Percentiles rank a stretch among this genome's conserved stretches.
Evolutionary conservation across 1,284 basidiomycete genomes (phyloP).

Genomic region (Tilletia indica): DNA sequence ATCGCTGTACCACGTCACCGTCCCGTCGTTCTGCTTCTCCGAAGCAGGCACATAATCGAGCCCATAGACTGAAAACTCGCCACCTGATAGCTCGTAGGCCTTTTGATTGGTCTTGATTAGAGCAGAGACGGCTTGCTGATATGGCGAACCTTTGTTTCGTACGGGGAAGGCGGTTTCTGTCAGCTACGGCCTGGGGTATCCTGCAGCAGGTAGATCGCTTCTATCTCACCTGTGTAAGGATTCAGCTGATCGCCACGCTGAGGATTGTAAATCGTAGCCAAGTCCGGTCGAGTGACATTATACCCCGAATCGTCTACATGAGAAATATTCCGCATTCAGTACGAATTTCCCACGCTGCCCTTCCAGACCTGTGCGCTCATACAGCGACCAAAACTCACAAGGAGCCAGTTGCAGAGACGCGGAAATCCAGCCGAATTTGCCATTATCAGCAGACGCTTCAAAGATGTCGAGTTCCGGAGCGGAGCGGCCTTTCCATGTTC

Average conservation of each 20-base stretch:
- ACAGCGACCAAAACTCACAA: conserved; percentile 29
- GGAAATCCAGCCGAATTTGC: conserved; percentile 63
- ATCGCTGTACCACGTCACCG: conserved; percentile 41
- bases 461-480: conserved; percentile 70
- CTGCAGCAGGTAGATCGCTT: background rate
- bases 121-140: conserved; percentile 52
- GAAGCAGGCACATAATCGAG: conserved; percentile 21
- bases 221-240: conserved; percentile 30
- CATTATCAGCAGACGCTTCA: conserved; percentile 61
- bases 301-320: conserved; percentile 57
- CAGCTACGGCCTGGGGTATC: background rate
- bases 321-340: too few relatives aligned
- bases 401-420: conserved; percentile 75
- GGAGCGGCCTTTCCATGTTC: conserved; percentile 69
- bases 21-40: conserved; percentile 20
- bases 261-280: conserved; percentile 40
- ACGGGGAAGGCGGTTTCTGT: background rate
- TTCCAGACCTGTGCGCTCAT: too few relatives aligned
- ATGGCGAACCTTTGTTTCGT: conserved; percentile 31
- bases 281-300: conserved; percentile 40
- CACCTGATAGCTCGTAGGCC: conserved; percentile 37
- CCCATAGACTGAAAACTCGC: conserved; percentile 24
- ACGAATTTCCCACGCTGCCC: too few relatives aligned
- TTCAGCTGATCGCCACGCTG: conserved; percentile 32
- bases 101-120: conserved; percentile 40